These are phyloP conservation scores for Phaeosphaeriaceae sp. DNA, from an alignment of 2,329 filamentous ascomycete species.

Conservation along the genomic window DNA sequence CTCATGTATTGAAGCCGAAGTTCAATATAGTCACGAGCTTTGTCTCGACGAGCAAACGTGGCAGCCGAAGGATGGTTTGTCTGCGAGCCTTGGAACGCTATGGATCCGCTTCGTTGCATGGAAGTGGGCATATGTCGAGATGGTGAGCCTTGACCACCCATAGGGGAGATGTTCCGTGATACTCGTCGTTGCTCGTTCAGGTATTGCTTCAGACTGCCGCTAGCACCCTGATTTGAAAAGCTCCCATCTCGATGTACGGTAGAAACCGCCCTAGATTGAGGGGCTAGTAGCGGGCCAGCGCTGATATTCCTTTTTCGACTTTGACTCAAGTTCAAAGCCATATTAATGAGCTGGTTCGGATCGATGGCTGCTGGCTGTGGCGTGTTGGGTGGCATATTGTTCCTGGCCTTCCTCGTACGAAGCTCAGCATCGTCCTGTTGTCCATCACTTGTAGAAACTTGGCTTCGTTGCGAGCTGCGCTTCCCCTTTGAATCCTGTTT, in stretches of 20 bases:
- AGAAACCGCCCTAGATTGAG: conserved; percentile 55
- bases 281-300: conserved; percentile 61
- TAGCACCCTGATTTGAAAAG: conserved; percentile 52
- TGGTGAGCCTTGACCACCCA: conserved; percentile 47
- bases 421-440: conserved; percentile 42
- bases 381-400: conserved; percentile 12
- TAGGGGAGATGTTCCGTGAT: conserved; percentile 68
- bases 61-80: conserved; percentile 74
- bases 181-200: conserved; percentile 72
- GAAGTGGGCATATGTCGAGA: conserved; percentile 40
- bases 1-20: conserved; percentile 84
- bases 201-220: conserved; percentile 69
- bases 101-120: conserved; percentile 31
- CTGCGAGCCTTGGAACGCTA: conserved; percentile 41
- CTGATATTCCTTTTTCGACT: conserved; percentile 69
- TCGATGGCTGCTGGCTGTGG: conserved; percentile 69
- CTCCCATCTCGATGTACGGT: conserved; percentile 49
- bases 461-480: conserved; percentile 42
- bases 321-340: conserved; percentile 88
- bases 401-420: conserved; percentile 29
- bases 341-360: conserved; percentile 87
- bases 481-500: conserved; percentile 48
- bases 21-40: conserved; percentile 84
- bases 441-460: conserved; percentile 33
- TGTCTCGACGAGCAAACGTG: conserved; percentile 81